phyloP scores from a whole-genome alignment of 2,329 filamentous ascomycete species.

The Claviceps digitariae region DNA sequence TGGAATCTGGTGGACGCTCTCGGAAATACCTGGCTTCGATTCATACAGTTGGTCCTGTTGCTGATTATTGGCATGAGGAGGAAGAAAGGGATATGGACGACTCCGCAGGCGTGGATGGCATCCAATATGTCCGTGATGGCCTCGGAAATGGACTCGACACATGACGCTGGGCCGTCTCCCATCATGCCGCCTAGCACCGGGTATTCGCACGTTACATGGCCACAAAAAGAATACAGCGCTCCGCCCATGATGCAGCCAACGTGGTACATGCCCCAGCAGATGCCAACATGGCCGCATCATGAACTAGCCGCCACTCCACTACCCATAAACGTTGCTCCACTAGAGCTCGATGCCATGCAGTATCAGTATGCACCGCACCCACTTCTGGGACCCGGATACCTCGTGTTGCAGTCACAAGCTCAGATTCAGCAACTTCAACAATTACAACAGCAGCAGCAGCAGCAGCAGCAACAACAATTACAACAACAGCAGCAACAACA shows the following conservation, averaged over 20 bases:
- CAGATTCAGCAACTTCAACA: conserved; percentile 3
- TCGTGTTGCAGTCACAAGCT: conserved; percentile 4
- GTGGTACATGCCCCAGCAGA: conserved; percentile 1
- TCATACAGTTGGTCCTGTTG: conserved; percentile 1
- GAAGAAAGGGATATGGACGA: conserved; percentile 7
- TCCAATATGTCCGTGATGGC: neutral
- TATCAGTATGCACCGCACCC: conserved; percentile 6
- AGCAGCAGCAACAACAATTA: neutral
- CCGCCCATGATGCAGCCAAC: neutral
- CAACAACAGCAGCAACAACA: neutral
- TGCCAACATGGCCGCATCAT: conserved; percentile 1
- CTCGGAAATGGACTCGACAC: conserved; percentile 2
- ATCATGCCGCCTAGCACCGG: conserved; percentile 2
- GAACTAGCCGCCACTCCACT: conserved; percentile 1
- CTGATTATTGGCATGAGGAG: conserved; percentile 5
- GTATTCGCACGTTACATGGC: conserved; percentile 1
- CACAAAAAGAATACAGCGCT: neutral
- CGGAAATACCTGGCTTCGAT: conserved; percentile 6
- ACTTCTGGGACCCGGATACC: conserved; percentile 5
- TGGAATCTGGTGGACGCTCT: conserved; percentile 5
- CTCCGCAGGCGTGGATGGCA: conserved; percentile 2
- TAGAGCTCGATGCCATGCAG: conserved; percentile 4
- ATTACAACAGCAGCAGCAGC: conserved; percentile 1
- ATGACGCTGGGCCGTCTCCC: conserved; percentile 1
- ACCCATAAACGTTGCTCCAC: neutral